These are phyloP conservation scores for Rosa persica DNA, from an alignment of 306 rosid genomes.

Conservation along the genomic window DNA sequence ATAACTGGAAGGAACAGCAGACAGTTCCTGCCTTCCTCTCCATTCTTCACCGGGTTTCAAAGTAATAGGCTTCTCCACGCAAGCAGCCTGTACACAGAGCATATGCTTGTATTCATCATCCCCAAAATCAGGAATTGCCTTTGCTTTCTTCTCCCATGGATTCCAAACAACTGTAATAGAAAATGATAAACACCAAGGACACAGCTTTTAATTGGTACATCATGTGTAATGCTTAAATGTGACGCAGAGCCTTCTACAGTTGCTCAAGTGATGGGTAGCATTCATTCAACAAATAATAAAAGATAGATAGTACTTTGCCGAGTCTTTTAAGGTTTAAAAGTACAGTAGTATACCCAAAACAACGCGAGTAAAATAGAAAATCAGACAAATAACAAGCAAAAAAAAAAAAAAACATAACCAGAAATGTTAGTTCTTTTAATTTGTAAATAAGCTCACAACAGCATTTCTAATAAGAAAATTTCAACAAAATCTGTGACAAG, in stretches of 20 bases:
- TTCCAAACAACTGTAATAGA: slow-evolving; percentile 67
- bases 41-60: slow-evolving; percentile 88
- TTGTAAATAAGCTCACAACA: neutral
- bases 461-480: neutral
- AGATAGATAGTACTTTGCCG: neutral
- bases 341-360: neutral
- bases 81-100: slow-evolving; percentile 77
- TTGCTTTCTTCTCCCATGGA: slow-evolving; percentile 84
- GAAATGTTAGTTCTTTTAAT: neutral
- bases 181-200: neutral
- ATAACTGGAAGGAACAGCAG: slow-evolving; percentile 72
- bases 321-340: neutral
- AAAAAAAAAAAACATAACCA: neutral
- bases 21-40: slow-evolving; percentile 79
- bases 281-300: neutral
- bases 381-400: neutral
- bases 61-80: slow-evolving; percentile 58
- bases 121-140: slow-evolving; percentile 62
- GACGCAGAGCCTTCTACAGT: neutral
- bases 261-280: neutral
- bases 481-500: neutral
- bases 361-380: neutral
- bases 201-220: neutral
- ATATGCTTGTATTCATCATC: slow-evolving; percentile 61
- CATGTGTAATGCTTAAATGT: neutral